Percentiles rank a stretch among this genome's conserved stretches.
These are phyloP conservation scores for Nitzschia inconspicua DNA, from an alignment of 108 stramenopile species.

Conservation along the genomic window DNA sequence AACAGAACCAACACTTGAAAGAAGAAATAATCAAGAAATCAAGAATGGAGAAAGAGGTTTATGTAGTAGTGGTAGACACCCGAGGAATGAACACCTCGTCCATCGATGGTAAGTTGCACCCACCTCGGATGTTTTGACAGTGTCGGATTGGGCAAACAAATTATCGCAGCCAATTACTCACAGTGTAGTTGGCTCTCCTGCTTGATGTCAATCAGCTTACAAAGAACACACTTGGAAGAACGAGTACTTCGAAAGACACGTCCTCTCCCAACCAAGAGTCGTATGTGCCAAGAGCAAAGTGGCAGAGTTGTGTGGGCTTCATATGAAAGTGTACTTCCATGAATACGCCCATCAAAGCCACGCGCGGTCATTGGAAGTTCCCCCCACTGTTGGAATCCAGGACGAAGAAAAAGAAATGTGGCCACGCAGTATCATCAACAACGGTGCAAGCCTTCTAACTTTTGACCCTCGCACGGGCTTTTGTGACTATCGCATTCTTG, in stretches of 20 bases:
- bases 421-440: background rate
- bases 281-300: constrained; percentile 18
- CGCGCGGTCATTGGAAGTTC: background rate
- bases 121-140: too few species aligned
- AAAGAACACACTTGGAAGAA: constrained; percentile 2
- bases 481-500: constrained; percentile 4
- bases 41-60: constrained; percentile 7
- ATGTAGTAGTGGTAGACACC: constrained; percentile 19
- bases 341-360: background rate
- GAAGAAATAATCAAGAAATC: background rate
- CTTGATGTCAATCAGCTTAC: too few species aligned
- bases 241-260: background rate
- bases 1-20: background rate
- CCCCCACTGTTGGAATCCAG: background rate
- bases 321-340: constrained; percentile 21
- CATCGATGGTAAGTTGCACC: constrained; percentile 16
- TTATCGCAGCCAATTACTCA: too few species aligned
- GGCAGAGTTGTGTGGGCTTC: constrained; percentile 31
- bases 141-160: too few species aligned
- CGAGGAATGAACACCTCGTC: constrained; percentile 8
- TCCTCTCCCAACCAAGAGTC: background rate
- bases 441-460: constrained; percentile 11
- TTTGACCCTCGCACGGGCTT: constrained; percentile 18
- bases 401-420: constrained; percentile 1
- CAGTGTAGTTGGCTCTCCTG: too few species aligned